Conservation (phyloP, 495 filamentous ascomycete genomes). For the Xylaria bambusicola region DNA sequence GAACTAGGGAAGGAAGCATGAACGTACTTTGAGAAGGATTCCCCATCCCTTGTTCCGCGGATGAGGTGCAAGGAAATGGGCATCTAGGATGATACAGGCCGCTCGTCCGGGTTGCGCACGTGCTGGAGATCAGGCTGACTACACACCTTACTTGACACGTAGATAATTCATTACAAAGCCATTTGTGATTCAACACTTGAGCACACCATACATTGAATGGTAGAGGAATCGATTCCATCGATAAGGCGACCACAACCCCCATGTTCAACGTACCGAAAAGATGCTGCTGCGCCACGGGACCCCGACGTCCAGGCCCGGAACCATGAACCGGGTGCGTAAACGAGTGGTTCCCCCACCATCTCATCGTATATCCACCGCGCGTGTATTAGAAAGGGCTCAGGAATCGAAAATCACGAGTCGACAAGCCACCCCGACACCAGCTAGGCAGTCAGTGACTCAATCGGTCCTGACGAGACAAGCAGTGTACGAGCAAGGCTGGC, state of each 20-base stretch:
- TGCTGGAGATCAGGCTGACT: no score
- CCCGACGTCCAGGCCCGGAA: conserved; percentile 1
- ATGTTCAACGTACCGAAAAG: conserved; percentile 1
- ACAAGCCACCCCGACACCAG: background rate
- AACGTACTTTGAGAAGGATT: background rate
- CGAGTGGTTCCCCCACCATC: conserved; percentile 6
- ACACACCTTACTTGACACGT: no score
- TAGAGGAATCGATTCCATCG: background rate
- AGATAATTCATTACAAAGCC: background rate
- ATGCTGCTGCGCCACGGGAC: conserved; percentile 7
- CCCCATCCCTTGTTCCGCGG: conserved; percentile 6
- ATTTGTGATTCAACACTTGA: no score
- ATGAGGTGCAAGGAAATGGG: background rate
- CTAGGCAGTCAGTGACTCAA: no score
- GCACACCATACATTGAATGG: background rate
- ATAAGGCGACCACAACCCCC: background rate
- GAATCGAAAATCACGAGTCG: background rate
- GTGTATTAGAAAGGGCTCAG: background rate
- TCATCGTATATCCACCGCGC: background rate
- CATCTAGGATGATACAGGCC: background rate
- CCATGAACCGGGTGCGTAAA: conserved; percentile 5
- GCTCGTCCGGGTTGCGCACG: background rate
- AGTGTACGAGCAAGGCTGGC: conserved; percentile 5
- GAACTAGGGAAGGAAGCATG: background rate
- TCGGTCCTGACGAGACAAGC: background rate